Evolutionary conservation across 257 asterid genomes (phyloP), one percentile per base, ranked within the genome.

Genomic region (Gardenia jasminoides): DNA sequence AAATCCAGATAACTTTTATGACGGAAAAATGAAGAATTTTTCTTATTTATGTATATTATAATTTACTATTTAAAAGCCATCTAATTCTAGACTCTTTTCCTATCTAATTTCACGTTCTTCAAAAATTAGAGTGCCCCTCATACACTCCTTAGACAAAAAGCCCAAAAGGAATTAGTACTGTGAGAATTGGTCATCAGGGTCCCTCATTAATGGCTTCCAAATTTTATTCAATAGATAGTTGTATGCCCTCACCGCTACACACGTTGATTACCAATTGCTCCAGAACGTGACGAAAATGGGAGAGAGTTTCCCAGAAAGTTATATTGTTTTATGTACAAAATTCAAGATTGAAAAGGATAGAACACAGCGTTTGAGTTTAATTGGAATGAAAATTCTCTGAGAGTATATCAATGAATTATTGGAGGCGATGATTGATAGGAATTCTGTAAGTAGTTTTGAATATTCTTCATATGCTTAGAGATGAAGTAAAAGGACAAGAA

Each of bases 381-480:
- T 26, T 65, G 22, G 28, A 65, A 26, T 10, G 9, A 65, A 11
- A 30, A 30, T 65, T 31, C 22, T 43, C 12, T 65, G 70, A 65
- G 70, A 65, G 74, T 76, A 67, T 70, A 68, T 48, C 56, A 17
- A 69, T 62, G 36, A 67, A 78, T 44, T 44, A 22, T 47, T 71
- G 19, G 6, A 7, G 48, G 67, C 77, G 0, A 47, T 52, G 30
- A 26, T 16, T 50, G 36, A 5, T 58, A 36, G 50, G 36, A 36
- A 10, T 30, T 39, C 41, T 2, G 41, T 36, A 24, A 31, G 33
- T 31, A 73, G 10, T 52, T 33, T 30, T 54, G 41, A 22, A 20
- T 17, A 17, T 46, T 64, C 17, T 33, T n/a, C 20, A 76, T 83
- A 70, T 74, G 84, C 81, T 74, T 2, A 44, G 58, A 72, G 78